These are phyloP conservation scores for Fusarium pilosicola DNA, from an alignment of 2,329 filamentous ascomycete species.

Conservation along the genomic window DNA sequence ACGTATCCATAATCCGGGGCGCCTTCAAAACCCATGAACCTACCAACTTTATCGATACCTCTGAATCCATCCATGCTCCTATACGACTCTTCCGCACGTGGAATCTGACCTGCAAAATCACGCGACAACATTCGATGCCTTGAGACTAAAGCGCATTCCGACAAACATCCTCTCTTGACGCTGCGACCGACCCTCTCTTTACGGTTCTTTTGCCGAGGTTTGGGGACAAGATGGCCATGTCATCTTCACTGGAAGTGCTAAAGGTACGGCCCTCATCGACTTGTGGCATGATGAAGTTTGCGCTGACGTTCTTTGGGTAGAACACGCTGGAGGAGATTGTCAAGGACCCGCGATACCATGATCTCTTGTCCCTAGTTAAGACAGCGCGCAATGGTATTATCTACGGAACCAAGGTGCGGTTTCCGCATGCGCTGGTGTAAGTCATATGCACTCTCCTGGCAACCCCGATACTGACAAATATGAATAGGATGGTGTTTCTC, in stretches of 20 bases:
- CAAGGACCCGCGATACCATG: slow-evolving; percentile 85
- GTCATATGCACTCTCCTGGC: slow-evolving; percentile 23
- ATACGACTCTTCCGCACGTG: slow-evolving; percentile 12
- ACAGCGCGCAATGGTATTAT: slow-evolving; percentile 95
- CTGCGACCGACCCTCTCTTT: slow-evolving; percentile 15
- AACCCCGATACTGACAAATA: slow-evolving; percentile 29
- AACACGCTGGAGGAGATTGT: slow-evolving; percentile 77
- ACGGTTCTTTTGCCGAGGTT: slow-evolving; percentile 37
- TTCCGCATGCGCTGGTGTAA: slow-evolving; percentile 92
- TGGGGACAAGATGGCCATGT: slow-evolving; percentile 42
- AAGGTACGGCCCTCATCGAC: slow-evolving; percentile 37
- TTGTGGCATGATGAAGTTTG: background rate
- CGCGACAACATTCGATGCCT: slow-evolving; percentile 28
- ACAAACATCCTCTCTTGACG: slow-evolving; percentile 10
- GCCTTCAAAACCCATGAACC: slow-evolving; percentile 14
- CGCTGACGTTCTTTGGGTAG: slow-evolving; percentile 53
- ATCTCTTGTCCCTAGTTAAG: slow-evolving; percentile 87
- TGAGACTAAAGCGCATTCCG: slow-evolving; percentile 6
- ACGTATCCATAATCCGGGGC: slow-evolving; percentile 16
- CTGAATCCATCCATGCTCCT: slow-evolving; percentile 2
- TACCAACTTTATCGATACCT: slow-evolving; percentile 25
- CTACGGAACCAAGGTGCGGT: slow-evolving; percentile 96
- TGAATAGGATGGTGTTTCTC: slow-evolving; percentile 86
- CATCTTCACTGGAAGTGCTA: slow-evolving; percentile 42
- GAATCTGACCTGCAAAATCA: slow-evolving; percentile 5